phyloP scores from a whole-genome alignment of 1,284 basidiomycete species.

The Neonothopanus nambi region DNA sequence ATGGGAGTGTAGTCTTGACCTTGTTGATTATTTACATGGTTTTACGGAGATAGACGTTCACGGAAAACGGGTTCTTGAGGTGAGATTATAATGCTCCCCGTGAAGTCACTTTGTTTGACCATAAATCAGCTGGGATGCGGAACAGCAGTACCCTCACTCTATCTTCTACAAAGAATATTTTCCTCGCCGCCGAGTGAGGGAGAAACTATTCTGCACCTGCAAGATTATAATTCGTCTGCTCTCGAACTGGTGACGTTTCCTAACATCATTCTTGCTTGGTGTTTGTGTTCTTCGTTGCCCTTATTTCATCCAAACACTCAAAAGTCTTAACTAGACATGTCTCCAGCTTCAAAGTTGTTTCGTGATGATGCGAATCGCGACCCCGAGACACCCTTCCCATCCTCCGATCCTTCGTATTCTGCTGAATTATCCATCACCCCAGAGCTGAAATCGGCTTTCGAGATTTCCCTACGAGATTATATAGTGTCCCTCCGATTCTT shows the following conservation, averaged over 20 bases:
- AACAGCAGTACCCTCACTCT: constrained; percentile 83
- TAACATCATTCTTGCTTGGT: constrained; percentile 87
- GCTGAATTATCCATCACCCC: constrained; percentile 66
- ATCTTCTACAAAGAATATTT: constrained; percentile 68
- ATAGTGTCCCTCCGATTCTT: constrained; percentile 74
- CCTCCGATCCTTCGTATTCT: constrained; percentile 26
- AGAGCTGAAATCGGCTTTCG: constrained; percentile 67
- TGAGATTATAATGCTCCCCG: constrained; percentile 28
- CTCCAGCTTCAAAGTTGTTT: constrained; percentile 47
- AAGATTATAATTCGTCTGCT: constrained; percentile 92
- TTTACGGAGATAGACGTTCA: constrained; percentile 21
- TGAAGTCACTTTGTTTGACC: constrained; percentile 23
- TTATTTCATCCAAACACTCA: not conserved
- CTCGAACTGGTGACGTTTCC: constrained; percentile 85
- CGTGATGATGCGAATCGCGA: constrained; percentile 24
- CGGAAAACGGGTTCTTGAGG: constrained; percentile 66
- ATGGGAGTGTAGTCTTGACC: constrained; percentile 94
- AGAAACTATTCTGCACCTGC: constrained; percentile 73
- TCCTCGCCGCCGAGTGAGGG: constrained; percentile 25
- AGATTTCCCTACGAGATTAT: constrained; percentile 49
- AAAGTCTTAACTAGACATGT: constrained; percentile 41
- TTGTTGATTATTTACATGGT: constrained; percentile 61
- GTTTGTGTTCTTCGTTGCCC: constrained; percentile 47
- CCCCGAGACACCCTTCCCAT: constrained; percentile 24
- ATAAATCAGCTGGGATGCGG: constrained; percentile 83